Evolutionary conservation across 2,329 filamentous ascomycete species (phyloP), one percentile per base, ranked within the genome.

Genomic region (Ascocoryne sarcoides): DNA sequence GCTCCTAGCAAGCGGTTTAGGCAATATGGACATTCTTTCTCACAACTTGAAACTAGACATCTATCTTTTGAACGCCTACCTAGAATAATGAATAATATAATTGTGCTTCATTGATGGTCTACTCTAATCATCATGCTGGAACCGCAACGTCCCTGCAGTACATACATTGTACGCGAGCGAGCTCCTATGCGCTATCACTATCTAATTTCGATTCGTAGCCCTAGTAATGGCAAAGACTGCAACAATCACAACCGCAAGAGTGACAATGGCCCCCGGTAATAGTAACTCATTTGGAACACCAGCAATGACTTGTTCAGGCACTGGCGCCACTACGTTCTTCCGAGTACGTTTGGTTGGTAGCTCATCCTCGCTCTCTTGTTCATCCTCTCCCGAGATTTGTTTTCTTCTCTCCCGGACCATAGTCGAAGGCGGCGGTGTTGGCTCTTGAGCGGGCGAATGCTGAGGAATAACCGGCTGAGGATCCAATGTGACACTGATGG

Each of bases 211-310:
- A 46, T 64, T 69, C 12, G 65, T 71, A 31, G 80, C 67, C 49
- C 88, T 79, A 45, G 85, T 80, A 55, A 98, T 78, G 31, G 88
- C 80, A 66, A 98, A 98, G 9, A 96, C 90, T 50, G 85, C 86
- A 30, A 93, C 73, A 63, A 98, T 95, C 28, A 95, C 89, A 32
- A 93, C 86, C 8, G 90, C 92, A 57, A 98, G 66, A n/a, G 89
- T 89, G 42, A 92, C 88, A 60, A 98, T 90, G 15, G 92, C 92
- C 50, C 92, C 92, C 0, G 92, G 92, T 31, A 96, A 74, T 14
- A 98, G 70, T 40, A 96, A 69, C 57, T 98, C 92, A 58, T 98
- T 98, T 7, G 92, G 88, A 23, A 98, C 84, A 40, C 92, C 92
- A 2, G 81, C 75, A 58, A 98, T 90, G 43, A 95, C 68, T 63